These are phyloP conservation scores for Mucor racemosus DNA, from an alignment of 371 early-diverging fungal species.

Conservation along the genomic window DNA sequence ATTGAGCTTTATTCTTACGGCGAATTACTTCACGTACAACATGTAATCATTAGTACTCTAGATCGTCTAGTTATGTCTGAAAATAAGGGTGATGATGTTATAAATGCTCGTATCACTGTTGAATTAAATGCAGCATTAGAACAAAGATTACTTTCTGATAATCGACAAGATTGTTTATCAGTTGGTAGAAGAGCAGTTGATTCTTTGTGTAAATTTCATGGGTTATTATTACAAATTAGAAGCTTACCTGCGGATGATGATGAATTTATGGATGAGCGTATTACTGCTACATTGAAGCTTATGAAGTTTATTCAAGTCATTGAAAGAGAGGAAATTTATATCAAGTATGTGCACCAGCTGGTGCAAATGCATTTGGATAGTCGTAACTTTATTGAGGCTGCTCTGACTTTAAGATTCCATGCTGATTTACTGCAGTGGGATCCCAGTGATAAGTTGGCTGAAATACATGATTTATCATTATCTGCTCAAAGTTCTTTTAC, in stretches of 20 bases:
- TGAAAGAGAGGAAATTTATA: constrained; percentile 68
- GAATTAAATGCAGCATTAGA: constrained; percentile 42
- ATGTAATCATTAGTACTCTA: constrained; percentile 63
- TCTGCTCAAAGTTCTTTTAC: constrained; percentile 60
- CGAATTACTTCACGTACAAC: constrained; percentile 59
- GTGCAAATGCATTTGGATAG: constrained; percentile 64
- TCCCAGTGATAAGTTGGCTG: constrained; percentile 45
- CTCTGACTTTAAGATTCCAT: constrained; percentile 69
- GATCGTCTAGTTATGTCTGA: constrained; percentile 67
- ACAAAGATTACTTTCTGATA: constrained; percentile 25
- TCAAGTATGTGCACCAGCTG: constrained; percentile 75
- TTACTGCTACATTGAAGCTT: constrained; percentile 65
- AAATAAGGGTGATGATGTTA: constrained; percentile 56
- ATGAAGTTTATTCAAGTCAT: constrained; percentile 68
- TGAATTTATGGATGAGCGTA: constrained; percentile 71
- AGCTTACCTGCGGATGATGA: constrained; percentile 60
- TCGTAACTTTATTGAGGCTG: constrained; percentile 73
- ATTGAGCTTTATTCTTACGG: constrained; percentile 61
- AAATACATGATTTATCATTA: constrained; percentile 60
- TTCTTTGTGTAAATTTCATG: constrained; percentile 59
- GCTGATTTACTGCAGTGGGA: constrained; percentile 75
- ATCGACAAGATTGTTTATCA: constrained; percentile 28
- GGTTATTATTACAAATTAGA: constrained; percentile 61
- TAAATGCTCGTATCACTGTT: constrained; percentile 38
- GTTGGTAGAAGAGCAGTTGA: constrained; percentile 51